Evolutionary conservation across 352 stramenopile species (phyloP).

Genomic region (Globisporangium orthogonon): DNA sequence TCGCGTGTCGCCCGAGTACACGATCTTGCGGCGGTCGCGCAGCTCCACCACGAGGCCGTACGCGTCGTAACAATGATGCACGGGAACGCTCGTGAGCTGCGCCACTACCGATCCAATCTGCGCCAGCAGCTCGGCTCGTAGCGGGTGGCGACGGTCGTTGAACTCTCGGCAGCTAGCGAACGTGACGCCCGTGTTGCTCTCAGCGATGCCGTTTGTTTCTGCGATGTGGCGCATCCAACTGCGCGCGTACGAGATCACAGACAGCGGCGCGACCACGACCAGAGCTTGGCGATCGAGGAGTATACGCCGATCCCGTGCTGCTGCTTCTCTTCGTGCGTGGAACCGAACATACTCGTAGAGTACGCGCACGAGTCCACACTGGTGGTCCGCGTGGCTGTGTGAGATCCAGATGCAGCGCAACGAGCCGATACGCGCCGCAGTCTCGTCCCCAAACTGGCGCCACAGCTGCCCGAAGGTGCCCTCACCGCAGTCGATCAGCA

Average conservation of each 20-base stretch:
- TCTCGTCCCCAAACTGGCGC: slow-evolving; percentile 40
- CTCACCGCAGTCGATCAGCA: slow-evolving; percentile 95
- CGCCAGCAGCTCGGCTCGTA: slow-evolving; percentile 19
- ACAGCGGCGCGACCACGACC: slow-evolving; percentile 44
- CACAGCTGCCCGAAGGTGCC: slow-evolving; percentile 91
- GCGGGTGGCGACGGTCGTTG: slow-evolving; percentile 28
- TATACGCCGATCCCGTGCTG: neutral
- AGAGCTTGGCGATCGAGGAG: slow-evolving; percentile 10
- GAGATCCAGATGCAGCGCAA: slow-evolving; percentile 94
- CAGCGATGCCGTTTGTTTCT: neutral
- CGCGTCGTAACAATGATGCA: slow-evolving; percentile 79
- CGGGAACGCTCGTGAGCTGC: slow-evolving; percentile 48
- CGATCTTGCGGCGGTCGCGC: slow-evolving; percentile 39
- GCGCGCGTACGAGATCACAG: slow-evolving; percentile 47
- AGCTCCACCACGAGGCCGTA: slow-evolving; percentile 69
- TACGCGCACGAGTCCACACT: slow-evolving; percentile 92
- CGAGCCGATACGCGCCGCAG: slow-evolving; percentile 30
- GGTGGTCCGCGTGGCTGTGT: slow-evolving; percentile 96
- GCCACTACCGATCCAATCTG: slow-evolving; percentile 26
- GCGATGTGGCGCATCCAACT: slow-evolving; percentile 35
- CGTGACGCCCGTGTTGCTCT: slow-evolving; percentile 11
- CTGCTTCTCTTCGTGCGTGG: slow-evolving; percentile 1
- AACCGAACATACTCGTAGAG: slow-evolving; percentile 56
- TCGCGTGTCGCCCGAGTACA: slow-evolving; percentile 94
- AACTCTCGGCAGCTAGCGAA: slow-evolving; percentile 47